phyloP scores from a whole-genome alignment of 164 flowering plant species.

The Paratinospora sagittata region DNA sequence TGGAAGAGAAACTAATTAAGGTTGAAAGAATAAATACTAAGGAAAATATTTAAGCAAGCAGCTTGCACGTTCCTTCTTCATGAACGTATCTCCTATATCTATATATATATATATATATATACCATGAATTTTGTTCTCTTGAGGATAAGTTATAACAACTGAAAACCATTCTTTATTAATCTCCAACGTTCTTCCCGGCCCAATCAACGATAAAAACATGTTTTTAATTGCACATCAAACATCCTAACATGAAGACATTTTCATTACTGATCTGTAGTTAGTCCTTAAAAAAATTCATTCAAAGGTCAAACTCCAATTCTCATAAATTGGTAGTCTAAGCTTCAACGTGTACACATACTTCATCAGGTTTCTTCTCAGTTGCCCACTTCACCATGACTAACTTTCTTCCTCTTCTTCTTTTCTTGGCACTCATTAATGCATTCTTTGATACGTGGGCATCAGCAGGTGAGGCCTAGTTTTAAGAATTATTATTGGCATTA shows the following conservation, averaged over 20 bases:
- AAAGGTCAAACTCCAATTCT: neutral
- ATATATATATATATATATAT: no score
- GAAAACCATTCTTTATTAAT: no score
- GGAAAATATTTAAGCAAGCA: no score
- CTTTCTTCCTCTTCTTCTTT: slow-evolving; percentile 9
- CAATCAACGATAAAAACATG: neutral
- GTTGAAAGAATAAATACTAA: no score
- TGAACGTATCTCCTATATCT: no score
- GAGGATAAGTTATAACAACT: no score
- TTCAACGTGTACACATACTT: neutral
- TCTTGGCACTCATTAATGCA: neutral
- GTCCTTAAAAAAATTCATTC: neutral
- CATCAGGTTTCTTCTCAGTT: neutral
- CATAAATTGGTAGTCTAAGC: neutral
- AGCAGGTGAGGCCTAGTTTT: slow-evolving; percentile 8
- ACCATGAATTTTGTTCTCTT: no score
- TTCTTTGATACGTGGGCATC: neutral
- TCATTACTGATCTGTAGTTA: neutral
- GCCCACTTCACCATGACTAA: neutral
- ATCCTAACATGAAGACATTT: slow-evolving; percentile 2
- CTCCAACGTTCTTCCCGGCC: no score
- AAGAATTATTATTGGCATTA: neutral
- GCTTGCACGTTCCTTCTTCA: no score
- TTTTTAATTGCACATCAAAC: neutral
- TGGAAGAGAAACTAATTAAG: no score